Evolutionary conservation across 179 eudicot species (phyloP).

Genomic region (Drosera spatulata): DNA sequence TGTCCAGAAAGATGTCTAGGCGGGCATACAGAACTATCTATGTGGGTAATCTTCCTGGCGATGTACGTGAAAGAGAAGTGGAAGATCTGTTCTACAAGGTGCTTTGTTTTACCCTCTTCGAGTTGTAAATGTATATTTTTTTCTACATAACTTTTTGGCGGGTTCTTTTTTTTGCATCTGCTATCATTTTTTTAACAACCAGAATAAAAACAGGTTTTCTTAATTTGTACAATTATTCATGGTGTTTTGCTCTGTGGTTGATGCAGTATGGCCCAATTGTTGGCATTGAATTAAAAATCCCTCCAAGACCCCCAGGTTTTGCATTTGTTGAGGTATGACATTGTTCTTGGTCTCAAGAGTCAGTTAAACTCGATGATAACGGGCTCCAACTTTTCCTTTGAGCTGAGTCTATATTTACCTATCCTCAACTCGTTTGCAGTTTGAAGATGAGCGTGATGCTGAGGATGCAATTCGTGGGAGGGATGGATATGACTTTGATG

Average conservation of each 20-base stretch:
- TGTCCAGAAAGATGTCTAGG: slow-evolving; percentile 41
- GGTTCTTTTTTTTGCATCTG: too few species aligned
- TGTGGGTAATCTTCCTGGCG: slow-evolving; percentile 89
- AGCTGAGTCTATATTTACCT: neutral
- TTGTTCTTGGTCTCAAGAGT: too few species aligned
- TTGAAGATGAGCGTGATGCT: slow-evolving; percentile 86
- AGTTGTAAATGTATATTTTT: too few species aligned
- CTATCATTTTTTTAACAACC: too few species aligned
- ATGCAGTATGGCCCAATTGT: slow-evolving; percentile 80
- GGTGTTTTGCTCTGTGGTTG: slow-evolving; percentile 2
- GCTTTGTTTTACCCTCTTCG: neutral
- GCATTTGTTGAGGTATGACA: slow-evolving; percentile 82
- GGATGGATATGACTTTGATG: slow-evolving; percentile 83
- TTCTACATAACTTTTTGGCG: too few species aligned
- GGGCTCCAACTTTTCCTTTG: too few species aligned
- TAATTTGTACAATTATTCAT: too few species aligned
- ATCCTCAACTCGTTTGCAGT: slow-evolving; percentile 21
- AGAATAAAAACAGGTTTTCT: too few species aligned
- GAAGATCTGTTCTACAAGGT: slow-evolving; percentile 92
- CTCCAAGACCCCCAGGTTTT: slow-evolving; percentile 83
- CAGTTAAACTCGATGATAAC: too few species aligned
- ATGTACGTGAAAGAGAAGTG: slow-evolving; percentile 77
- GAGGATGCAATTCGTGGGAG: slow-evolving; percentile 85
- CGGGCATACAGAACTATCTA: slow-evolving; percentile 55
- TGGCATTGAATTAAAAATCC: slow-evolving; percentile 71